These are phyloP conservation scores for Davidsoniella eucalypti DNA, from an alignment of 2,329 filamentous ascomycete species.

Conservation along the genomic window DNA sequence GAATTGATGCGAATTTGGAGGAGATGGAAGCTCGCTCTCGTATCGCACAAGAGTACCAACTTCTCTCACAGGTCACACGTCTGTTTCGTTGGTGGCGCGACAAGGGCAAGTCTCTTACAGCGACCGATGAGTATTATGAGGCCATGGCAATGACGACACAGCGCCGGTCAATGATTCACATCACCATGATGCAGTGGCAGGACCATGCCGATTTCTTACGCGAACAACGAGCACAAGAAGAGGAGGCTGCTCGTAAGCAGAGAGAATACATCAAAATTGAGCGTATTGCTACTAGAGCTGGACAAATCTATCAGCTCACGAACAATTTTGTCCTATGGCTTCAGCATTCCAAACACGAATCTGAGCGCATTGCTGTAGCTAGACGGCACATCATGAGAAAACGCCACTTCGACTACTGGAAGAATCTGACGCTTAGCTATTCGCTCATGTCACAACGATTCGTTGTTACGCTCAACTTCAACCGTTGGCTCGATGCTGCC, in stretches of 20 bases:
- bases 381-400: slow-evolving; percentile 53
- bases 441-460: slow-evolving; percentile 7
- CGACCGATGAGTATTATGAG: slow-evolving; percentile 11
- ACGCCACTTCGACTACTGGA: slow-evolving; percentile 19
- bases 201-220: slow-evolving; percentile 4
- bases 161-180: slow-evolving; percentile 4
- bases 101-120: slow-evolving; percentile 6
- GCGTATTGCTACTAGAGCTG: slow-evolving; percentile 36
- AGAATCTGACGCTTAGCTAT: slow-evolving; percentile 12
- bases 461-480: slow-evolving; percentile 7
- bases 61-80: slow-evolving; percentile 2
- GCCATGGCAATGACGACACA: slow-evolving; percentile 10
- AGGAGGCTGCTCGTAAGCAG: slow-evolving; percentile 8
- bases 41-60: slow-evolving; percentile 2
- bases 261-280: slow-evolving; percentile 10
- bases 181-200: slow-evolving; percentile 11
- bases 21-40: slow-evolving; percentile 12
- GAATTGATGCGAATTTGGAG: slow-evolving; percentile 6
- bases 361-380: slow-evolving; percentile 49
- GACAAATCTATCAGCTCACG: slow-evolving; percentile 47
- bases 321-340: slow-evolving; percentile 38
- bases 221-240: slow-evolving; percentile 7
- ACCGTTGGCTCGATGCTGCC: slow-evolving; percentile 12
- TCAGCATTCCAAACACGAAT: slow-evolving; percentile 44
- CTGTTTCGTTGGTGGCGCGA: slow-evolving; percentile 13